Evolutionary conservation across 805 yeast genomes (phyloP), one percentile per base, ranked within the genome.

Genomic region (Komagataella pseudopastoris): DNA sequence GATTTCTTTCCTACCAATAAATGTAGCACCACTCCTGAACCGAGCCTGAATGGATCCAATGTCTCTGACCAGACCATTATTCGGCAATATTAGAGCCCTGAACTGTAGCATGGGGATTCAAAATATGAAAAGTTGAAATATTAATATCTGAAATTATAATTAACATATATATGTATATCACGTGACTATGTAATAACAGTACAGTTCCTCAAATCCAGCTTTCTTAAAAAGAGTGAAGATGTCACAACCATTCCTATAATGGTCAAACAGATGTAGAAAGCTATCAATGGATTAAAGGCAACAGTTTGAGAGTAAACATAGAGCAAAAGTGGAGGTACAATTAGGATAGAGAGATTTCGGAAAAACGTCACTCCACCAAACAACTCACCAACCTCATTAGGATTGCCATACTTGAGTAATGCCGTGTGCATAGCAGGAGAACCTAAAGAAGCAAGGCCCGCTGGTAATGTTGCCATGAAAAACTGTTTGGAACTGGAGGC

Each of bases 341-440:
- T 52, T 53, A 82, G 65, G 53, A 68, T 63, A 3, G 75, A 63
- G 0, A 75, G 49, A 55, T 78, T 81, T 59, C 80, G 77, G 16
- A 83, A 60, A 49, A 85, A 61, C 0, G 88, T 78, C 47, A 84
- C 62, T 0, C 83, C 88, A 7, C 91, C 89, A 65, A 83, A 84
- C 16, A 82, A 70, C 62, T 83, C 88, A 16, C 95, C 95, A 4
- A 78, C 71, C 54, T 74, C 74, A 12, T 74, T 71, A 45, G 78
- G 78, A 1, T 79, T 77, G 54, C 73, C 76, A 61, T 81, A 80
- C 61, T 85, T 85, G 51, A 81, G 71, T 8, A 83, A 64, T 1
- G 85, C 56, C 0, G 84, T 71, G 58, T 78, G 83, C 8, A 83
- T 55, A 0, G 82, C 71, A 1, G 93, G 91, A 0, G 77, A 67